phyloP scores from a whole-genome alignment of 2,329 filamentous ascomycete genomes.

The Stagonosporopsis tanaceti region DNA sequence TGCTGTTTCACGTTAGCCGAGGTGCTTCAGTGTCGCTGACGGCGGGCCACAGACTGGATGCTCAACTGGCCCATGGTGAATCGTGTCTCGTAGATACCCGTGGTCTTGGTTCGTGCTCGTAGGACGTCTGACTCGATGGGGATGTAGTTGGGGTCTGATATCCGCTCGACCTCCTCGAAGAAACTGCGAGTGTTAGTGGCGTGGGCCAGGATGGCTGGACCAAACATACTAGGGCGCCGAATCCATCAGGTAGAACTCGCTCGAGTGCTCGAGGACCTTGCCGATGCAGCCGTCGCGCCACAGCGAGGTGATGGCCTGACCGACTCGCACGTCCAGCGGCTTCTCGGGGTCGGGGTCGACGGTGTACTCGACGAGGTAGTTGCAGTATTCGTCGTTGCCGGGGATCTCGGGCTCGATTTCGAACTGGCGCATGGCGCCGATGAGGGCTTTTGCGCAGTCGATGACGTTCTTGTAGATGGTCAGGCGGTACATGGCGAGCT shows the following conservation, averaged over 20 bases:
- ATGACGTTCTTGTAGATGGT: conserved; percentile 98
- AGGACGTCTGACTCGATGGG: conserved; percentile 95
- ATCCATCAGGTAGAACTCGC: conserved; percentile 99
- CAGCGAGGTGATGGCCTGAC: conserved; percentile 81
- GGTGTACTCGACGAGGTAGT: conserved; percentile 85
- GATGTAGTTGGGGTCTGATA: conserved; percentile 84
- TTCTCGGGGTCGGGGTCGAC: conserved; percentile 91
- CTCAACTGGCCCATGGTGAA: conserved; percentile 99
- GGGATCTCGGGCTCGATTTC: conserved; percentile 78
- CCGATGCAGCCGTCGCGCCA: conserved; percentile 90
- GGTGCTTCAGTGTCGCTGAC: conserved; percentile 23
- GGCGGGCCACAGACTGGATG: conserved; percentile 79
- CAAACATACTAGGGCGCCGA: conserved; percentile 90
- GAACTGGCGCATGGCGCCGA: conserved; percentile 91
- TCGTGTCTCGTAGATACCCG: conserved; percentile 97
- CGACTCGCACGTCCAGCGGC: conserved; percentile 80
- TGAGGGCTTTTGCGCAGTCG: conserved; percentile 93
- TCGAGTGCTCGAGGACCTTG: conserved; percentile 88
- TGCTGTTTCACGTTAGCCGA: conserved; percentile 66
- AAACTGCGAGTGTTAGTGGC: conserved; percentile 68
- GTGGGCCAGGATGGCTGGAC: not conserved
- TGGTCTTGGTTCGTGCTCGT: conserved; percentile 95
- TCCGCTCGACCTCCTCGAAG: conserved; percentile 89
- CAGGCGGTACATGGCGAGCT: conserved; percentile 90
- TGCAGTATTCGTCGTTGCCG: conserved; percentile 75